Evolutionary conservation across 345 rosid species (phyloP).

Genomic region (Eucalyptus polybractea): DNA sequence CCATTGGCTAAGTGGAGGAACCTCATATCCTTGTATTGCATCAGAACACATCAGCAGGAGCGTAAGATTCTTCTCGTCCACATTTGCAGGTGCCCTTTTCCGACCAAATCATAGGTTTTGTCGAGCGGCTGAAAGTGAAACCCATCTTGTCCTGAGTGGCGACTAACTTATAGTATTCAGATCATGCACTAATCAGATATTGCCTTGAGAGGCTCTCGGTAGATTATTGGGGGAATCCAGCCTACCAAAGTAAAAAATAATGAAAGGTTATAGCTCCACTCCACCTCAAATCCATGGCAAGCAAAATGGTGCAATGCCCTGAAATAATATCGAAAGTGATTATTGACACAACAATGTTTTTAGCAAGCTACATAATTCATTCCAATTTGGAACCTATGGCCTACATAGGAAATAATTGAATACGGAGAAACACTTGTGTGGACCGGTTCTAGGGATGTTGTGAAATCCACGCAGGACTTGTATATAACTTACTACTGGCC

Average conservation of each 20-base stretch:
- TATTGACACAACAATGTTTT: no score
- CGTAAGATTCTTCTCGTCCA: no score
- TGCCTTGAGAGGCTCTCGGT: background rate
- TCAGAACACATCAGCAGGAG: background rate
- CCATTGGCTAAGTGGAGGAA: background rate
- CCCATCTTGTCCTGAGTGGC: background rate
- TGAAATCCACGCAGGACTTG: no score
- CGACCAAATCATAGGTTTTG: background rate
- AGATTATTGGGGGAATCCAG: background rate
- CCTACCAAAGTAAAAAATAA: background rate
- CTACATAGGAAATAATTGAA: no score
- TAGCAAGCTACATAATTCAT: no score
- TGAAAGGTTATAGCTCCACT: background rate
- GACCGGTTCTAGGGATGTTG: no score
- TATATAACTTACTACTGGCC: no score
- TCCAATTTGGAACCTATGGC: no score
- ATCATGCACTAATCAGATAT: background rate
- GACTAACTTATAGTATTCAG: background rate
- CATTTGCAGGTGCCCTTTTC: background rate
- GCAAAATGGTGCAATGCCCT: no score
- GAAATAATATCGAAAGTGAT: no score
- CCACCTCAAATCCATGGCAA: background rate
- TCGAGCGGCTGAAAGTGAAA: background rate
- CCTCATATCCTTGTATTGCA: background rate
- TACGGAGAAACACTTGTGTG: no score